A percentile compares a stretch with the other conserved stretches of the same genome.
Evolutionary conservation across 1,284 basidiomycete species (phyloP).

Genomic region (Chalciporus sp.): DNA sequence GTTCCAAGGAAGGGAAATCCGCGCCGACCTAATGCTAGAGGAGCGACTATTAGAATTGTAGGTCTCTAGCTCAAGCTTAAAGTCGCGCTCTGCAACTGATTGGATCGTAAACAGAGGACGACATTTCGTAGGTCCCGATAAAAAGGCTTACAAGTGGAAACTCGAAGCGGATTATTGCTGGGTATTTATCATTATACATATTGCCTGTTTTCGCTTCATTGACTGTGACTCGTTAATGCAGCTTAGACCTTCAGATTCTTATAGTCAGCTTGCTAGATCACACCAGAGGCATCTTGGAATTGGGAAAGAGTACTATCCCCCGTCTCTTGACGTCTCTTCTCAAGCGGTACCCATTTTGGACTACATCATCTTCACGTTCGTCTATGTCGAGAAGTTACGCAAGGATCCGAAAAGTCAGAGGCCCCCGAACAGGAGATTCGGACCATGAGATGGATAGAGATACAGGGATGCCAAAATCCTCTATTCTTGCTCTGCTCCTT

Average conservation of each 20-base stretch:
- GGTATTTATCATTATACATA: constrained; percentile 7
- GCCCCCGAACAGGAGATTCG: too few species aligned
- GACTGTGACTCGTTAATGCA: neutral
- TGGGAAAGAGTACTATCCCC: neutral
- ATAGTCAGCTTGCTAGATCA: neutral
- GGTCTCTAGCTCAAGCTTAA: neutral
- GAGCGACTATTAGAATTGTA: constrained; percentile 16
- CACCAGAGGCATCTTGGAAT: neutral
- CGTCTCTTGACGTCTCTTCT: neutral
- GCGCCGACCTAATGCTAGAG: constrained; percentile 14
- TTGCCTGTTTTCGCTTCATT: too few species aligned
- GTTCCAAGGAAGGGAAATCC: constrained; percentile 18
- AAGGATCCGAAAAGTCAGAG: neutral
- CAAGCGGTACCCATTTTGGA: neutral
- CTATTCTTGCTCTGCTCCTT: too few species aligned
- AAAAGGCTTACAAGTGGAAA: constrained; percentile 31
- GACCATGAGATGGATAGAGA: too few species aligned
- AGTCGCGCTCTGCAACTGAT: neutral
- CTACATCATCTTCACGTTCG: neutral
- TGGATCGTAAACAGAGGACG: constrained; percentile 17
- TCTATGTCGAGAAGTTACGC: neutral
- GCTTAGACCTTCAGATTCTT: neutral
- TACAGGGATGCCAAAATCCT: neutral
- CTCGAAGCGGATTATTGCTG: constrained; percentile 20
- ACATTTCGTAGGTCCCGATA: constrained; percentile 28